Evolutionary conservation across 2,329 filamentous ascomycete species (phyloP), one percentile per base, ranked within the genome.

Genomic region (Trichoderma endophyticum): DNA sequence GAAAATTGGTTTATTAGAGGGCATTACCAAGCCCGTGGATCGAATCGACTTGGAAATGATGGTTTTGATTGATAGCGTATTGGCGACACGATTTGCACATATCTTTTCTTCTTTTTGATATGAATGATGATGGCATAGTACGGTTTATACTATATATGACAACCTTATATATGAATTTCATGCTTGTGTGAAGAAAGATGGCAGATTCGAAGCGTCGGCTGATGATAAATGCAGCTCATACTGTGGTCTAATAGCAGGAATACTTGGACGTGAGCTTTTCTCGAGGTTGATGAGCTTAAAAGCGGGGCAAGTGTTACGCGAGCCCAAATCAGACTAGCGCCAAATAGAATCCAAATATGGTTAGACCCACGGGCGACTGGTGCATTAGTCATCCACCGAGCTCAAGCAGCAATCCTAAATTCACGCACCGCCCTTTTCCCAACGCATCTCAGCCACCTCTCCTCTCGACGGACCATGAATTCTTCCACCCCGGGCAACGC

Each of bases 401-500:
- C 39, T 15, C 32, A n/a, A 34, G 30, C 30, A 32, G 24, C 54
- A 15, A 8, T 34, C 26, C n/a, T 34, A 34, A 60, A 34, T 14
- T 60, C 57, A 32, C 57, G 30, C 57, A 34, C 57, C 57, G 57
- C 57, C 57, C 57, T 60, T 34, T 60, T n/a, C 15, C 57, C 30
- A 32, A n/a, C 11, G 18, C 57, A 60, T 32, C 30, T 34, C n/a
- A n/a, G 28, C 30, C 28, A 32, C 30, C 11, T 15, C n/a, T 32
- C 57, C 30, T 21, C 57, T 60, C 30, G 12, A 60, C 48, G 57
- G 57, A 21, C 12, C 32, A 34, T 39, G 59, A 62, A 62, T 24
- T 34, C 30, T 39, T 62, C 32, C n/a, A 62, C 32, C 32, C 59
- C 30, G 56, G 56, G 56, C 56, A n/a, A 36, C 18, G 32, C 59